Percentiles rank a stretch among this genome's conserved stretches.
phyloP scores from a whole-genome alignment of 805 yeast species.

The Metahyphopichia silvanorum region DNA sequence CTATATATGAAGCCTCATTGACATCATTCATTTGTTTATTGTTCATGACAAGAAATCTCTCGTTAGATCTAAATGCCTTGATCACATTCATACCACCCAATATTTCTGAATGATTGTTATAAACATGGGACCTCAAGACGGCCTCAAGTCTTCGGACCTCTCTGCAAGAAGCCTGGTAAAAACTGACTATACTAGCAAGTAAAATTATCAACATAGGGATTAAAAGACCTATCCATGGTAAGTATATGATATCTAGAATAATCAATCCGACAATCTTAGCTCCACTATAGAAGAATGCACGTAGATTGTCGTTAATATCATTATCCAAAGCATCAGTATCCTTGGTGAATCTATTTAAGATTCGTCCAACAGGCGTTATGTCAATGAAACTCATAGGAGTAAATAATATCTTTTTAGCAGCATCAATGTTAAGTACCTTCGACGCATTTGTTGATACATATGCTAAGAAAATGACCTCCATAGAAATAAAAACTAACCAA shows the following conservation, averaged over 20 bases:
- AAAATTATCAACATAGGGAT: constrained; percentile 49
- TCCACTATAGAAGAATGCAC: constrained; percentile 26
- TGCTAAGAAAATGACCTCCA: constrained; percentile 8
- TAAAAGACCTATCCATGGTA: constrained; percentile 72
- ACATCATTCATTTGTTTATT: constrained; percentile 49
- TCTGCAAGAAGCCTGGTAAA: constrained; percentile 67
- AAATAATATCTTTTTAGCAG: constrained; percentile 11
- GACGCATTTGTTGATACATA: constrained; percentile 13
- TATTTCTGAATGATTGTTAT: constrained; percentile 65
- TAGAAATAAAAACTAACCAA: constrained; percentile 8
- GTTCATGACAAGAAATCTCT: constrained; percentile 42
- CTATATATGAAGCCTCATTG: constrained; percentile 64
- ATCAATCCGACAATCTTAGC: constrained; percentile 56
- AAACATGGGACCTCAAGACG: constrained; percentile 62
- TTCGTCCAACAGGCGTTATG: constrained; percentile 23
- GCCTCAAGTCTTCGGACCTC: constrained; percentile 77
- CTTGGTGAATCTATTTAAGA: constrained; percentile 22
- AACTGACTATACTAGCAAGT: constrained; percentile 43
- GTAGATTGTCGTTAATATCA: constrained; percentile 16
- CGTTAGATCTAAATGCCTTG: constrained; percentile 54
- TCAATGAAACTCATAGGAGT: constrained; percentile 23
- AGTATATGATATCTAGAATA: constrained; percentile 59
- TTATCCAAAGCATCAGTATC: constrained; percentile 23
- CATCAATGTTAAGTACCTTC: constrained; percentile 10
- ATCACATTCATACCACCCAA: constrained; percentile 63